Evolutionary conservation across 169 alveolate species (phyloP).

Genomic region (Eimeria necatrix): DNA sequence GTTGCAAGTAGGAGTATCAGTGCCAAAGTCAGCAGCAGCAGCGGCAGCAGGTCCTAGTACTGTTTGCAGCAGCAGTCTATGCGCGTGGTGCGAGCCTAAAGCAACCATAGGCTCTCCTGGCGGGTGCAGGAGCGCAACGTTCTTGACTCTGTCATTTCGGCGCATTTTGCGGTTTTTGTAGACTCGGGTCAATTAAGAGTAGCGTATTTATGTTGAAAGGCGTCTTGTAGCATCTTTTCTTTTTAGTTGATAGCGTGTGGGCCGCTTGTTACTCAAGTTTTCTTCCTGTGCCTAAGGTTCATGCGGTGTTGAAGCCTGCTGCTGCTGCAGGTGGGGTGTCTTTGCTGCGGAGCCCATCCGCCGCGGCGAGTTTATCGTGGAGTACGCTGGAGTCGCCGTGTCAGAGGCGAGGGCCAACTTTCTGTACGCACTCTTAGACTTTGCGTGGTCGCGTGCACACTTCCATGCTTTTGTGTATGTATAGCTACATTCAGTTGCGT

Average conservation of each 20-base stretch:
- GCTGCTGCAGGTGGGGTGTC: constrained; percentile 72
- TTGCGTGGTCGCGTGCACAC: not conserved
- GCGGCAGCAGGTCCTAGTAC: too few species aligned
- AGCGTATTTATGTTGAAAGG: too few species aligned
- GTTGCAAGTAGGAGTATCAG: not conserved
- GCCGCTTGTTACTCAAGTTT: not conserved
- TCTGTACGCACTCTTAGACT: not conserved
- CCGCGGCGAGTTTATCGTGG: constrained; percentile 75
- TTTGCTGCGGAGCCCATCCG: constrained; percentile 74
- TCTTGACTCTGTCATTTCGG: too few species aligned
- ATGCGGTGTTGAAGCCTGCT: not conserved
- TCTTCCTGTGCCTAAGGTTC: not conserved
- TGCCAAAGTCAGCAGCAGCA: not conserved
- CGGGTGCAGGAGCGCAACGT: too few species aligned
- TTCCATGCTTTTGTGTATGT: not conserved
- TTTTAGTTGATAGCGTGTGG: not conserved
- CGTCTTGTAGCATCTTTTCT: not conserved
- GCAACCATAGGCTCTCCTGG: too few species aligned
- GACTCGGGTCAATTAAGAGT: too few species aligned
- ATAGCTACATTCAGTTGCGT: not conserved
- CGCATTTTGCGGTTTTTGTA: not conserved
- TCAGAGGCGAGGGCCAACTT: constrained; percentile 79
- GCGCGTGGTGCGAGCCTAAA: too few species aligned
- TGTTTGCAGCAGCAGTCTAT: not conserved
- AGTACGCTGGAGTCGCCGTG: constrained; percentile 73